phyloP scores from a whole-genome alignment of 257 asterid species.

The Jaltomata sinuosa region DNA sequence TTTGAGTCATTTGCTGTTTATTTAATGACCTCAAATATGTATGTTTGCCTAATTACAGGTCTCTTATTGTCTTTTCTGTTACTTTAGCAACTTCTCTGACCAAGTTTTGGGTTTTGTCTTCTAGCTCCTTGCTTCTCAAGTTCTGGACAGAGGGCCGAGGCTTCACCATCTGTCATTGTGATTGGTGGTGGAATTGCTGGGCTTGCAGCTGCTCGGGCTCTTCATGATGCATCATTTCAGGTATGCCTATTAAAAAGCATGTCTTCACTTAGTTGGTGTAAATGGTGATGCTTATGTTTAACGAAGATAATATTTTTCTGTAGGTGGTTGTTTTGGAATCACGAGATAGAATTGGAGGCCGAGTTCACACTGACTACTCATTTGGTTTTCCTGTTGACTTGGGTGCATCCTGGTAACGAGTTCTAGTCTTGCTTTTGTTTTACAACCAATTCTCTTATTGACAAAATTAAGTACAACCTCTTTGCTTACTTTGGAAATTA shows the following conservation, averaged over 20 bases:
- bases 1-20: background rate
- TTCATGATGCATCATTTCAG: slow-evolving; percentile 83
- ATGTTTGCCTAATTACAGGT: background rate
- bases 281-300: background rate
- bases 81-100: background rate
- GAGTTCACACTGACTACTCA: slow-evolving; percentile 87
- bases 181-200: slow-evolving; percentile 97
- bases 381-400: slow-evolving; percentile 96
- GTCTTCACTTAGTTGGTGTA: background rate
- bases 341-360: slow-evolving; percentile 93
- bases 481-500: background rate
- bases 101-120: background rate
- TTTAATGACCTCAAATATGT: background rate
- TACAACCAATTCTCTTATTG: background rate
- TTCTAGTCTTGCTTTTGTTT: background rate
- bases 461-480: background rate
- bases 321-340: slow-evolving; percentile 92
- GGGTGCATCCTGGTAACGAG: slow-evolving; percentile 91
- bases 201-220: slow-evolving; percentile 82
- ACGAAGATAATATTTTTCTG: background rate
- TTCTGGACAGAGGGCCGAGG: slow-evolving; percentile 26
- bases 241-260: slow-evolving; percentile 15
- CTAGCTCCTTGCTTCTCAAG: slow-evolving; percentile 53
- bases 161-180: slow-evolving; percentile 78
- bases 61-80: background rate